Percentiles rank a stretch among this genome's conserved stretches.
These are phyloP conservation scores for Przewalskia tangutica DNA, from an alignment of 257 asterid species.

Conservation along the genomic window DNA sequence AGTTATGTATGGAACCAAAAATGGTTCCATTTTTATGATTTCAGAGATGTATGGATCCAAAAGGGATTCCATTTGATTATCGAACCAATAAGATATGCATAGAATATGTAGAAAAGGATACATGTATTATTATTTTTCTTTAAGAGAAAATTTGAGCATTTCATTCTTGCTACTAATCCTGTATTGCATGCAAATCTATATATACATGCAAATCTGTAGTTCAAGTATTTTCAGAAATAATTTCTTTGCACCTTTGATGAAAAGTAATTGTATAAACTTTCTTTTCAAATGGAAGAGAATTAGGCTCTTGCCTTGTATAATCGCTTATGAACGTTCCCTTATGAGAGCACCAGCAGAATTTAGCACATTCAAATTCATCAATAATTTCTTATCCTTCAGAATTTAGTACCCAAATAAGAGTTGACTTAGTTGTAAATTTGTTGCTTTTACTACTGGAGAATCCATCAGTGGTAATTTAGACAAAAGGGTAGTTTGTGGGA, in stretches of 20 bases:
- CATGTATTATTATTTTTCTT: not conserved
- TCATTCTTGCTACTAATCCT: not conserved
- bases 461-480: not conserved
- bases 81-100: not conserved
- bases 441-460: not conserved
- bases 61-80: slow-evolving; percentile 10
- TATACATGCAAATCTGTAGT: no score
- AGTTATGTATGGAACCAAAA: slow-evolving; percentile 3
- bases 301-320: not conserved
- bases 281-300: not conserved
- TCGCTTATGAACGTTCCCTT: not conserved
- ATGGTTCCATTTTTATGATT: not conserved
- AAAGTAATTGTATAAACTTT: not conserved
- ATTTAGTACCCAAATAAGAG: not conserved
- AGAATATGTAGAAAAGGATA: not conserved
- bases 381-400: not conserved
- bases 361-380: not conserved
- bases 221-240: not conserved
- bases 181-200: not conserved
- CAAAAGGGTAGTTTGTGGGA: not conserved
- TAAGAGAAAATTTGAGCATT: not conserved
- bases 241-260: no score
- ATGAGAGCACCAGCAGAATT: not conserved
- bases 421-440: not conserved
- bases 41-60: not conserved